A percentile compares a stretch with the other conserved stretches of the same genome.
These are phyloP conservation scores for Taphrina wiesneri DNA, from an alignment of 1,139 yeast genomes.

Conservation along the genomic window DNA sequence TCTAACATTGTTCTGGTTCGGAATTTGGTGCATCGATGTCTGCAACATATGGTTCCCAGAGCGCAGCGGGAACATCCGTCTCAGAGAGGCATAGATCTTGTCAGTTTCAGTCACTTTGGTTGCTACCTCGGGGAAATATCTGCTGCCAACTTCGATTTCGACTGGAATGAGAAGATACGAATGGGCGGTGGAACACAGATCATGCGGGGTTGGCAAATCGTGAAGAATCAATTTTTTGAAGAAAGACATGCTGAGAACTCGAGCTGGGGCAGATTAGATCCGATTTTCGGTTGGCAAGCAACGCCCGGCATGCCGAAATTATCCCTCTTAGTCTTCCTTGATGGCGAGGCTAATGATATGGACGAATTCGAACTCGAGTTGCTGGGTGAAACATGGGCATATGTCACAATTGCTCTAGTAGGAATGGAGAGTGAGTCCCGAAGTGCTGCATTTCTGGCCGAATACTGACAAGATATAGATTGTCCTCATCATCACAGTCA, in stretches of 20 bases:
- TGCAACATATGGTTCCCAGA: slow-evolving; percentile 12
- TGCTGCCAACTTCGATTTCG: background rate
- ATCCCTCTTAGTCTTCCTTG: slow-evolving; percentile 4
- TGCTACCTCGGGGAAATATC: slow-evolving; percentile 4
- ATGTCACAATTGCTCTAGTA: slow-evolving; percentile 10
- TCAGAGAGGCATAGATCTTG: background rate
- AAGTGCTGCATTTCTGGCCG: background rate
- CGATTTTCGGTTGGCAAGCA: slow-evolving; percentile 7
- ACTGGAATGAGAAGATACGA: background rate
- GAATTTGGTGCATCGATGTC: slow-evolving; percentile 14
- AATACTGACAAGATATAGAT: background rate
- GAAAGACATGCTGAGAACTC: slow-evolving; percentile 12
- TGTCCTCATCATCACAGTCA: slow-evolving; percentile 16
- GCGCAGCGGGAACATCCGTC: slow-evolving; percentile 10
- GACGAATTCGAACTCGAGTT: slow-evolving; percentile 17
- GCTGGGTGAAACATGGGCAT: slow-evolving; percentile 16
- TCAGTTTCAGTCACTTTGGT: slow-evolving; percentile 3
- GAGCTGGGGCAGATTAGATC: slow-evolving; percentile 2
- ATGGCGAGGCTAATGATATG: slow-evolving; percentile 12
- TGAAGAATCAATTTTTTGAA: slow-evolving; percentile 8
- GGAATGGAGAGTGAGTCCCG: slow-evolving; percentile 5
- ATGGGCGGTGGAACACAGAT: slow-evolving; percentile 10
- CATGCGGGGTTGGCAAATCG: slow-evolving; percentile 17
- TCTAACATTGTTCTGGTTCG: slow-evolving; percentile 2
- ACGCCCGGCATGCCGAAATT: slow-evolving; percentile 10